Conservation (phyloP, 2,329 filamentous ascomycete genomes). For the Monosporascus sp. region DNA sequence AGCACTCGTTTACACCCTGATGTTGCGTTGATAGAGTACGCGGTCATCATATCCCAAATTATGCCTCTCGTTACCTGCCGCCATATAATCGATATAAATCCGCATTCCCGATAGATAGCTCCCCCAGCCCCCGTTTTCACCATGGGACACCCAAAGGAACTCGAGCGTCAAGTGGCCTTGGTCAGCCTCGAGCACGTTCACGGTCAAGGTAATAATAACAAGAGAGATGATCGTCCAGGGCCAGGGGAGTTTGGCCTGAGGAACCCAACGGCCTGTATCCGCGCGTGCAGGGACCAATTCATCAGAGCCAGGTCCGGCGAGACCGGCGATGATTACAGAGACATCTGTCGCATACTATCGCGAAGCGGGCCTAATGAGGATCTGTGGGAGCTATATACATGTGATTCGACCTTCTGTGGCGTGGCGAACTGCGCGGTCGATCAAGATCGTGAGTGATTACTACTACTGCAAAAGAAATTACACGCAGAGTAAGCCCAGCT, state of each 20-base stretch:
- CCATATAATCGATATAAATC: constrained; percentile 12
- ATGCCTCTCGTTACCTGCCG: constrained; percentile 20
- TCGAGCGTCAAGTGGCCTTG: background rate
- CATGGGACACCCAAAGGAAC: constrained; percentile 10
- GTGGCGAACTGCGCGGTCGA: constrained; percentile 31
- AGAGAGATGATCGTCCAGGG: background rate
- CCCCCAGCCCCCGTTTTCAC: constrained; percentile 1
- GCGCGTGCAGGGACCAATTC: constrained; percentile 18
- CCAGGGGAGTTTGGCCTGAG: constrained; percentile 8
- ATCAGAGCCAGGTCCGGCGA: constrained; percentile 7
- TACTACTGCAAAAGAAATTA: background rate
- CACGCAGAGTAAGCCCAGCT: background rate
- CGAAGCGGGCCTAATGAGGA: constrained; percentile 18
- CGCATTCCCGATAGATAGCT: constrained; percentile 12
- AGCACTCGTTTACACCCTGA: constrained; percentile 17
- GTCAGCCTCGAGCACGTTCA: background rate
- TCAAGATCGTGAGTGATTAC: constrained; percentile 40
- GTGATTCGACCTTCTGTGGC: constrained; percentile 46
- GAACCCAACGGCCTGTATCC: constrained; percentile 17
- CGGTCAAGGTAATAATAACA: background rate
- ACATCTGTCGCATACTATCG: constrained; percentile 19
- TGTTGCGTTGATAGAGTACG: background rate
- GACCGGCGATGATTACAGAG: constrained; percentile 9
- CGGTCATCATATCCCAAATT: constrained; percentile 6
- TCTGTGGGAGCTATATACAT: constrained; percentile 47